Evolutionary conservation across 805 yeast species (phyloP), one percentile per base, ranked within the genome.

Genomic region (Yarrowia sp.): DNA sequence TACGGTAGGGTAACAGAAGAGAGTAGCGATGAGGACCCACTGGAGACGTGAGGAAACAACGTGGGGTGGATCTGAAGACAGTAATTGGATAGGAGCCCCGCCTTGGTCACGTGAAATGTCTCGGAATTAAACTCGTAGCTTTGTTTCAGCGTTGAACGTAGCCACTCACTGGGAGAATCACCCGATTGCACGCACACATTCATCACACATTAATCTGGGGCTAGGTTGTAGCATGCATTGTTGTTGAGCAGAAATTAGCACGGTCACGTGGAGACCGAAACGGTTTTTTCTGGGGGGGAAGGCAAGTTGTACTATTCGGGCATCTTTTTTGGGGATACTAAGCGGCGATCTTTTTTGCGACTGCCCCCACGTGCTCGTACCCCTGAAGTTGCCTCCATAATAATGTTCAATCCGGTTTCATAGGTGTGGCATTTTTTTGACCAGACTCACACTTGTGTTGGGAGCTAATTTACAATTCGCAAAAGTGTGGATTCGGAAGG

Each of bases 161-260:
- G 17, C 38, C 41, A 16, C 22, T 17, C 19, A n/a, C n/a, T n/a
- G n/a, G 9, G 12, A 10, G n/a, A 19, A 24, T 46, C 51, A 46
- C 51, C 51, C 51, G 51, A 46, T 46, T 4, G 35, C 8, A 21
- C 44, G 7, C 24, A 11, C 24, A 38, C n/a, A n/a, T n/a, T n/a
- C n/a, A n/a, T n/a, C 11, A 12, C 32, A 46, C 30, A 46, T 19
- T 32, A 48, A 48, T 30, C 54, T 32, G 54, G 54, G 54, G 54
- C 54, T 48, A 48, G 54, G 54, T 48, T 48, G 54, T 38, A 48
- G 38, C 36, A 30, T 48, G 52, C 52, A 48, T 48, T 48, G 52
- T 48, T 48, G 52, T 7, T 36, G 36, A 30, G 26, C 7, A 16
- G 8, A 5, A 21, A 9, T 21, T 22, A 12, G 24, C 4, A 5